Evolutionary conservation across 768 basidiomycete species (phyloP).

Genomic region (Suillus subaureus): DNA sequence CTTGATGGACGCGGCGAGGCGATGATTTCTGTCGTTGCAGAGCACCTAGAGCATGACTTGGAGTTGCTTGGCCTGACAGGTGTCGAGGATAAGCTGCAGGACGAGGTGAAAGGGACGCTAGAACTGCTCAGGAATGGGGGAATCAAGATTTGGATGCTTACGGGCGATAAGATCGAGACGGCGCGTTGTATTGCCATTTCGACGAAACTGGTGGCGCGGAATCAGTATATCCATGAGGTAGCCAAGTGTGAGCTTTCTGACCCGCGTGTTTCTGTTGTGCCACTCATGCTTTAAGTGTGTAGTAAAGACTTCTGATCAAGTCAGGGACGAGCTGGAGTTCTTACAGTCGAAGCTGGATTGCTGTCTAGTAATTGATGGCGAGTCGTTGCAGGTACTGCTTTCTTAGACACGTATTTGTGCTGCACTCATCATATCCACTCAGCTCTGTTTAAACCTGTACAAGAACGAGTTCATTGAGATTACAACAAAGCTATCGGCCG

Average conservation of each 20-base stretch:
- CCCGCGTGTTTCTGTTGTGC: conserved; percentile 1
- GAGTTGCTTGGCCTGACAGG: conserved; percentile 94
- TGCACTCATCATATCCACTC: conserved; percentile 7
- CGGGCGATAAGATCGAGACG: conserved; percentile 99
- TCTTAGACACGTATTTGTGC: neutral
- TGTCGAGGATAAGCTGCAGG: conserved; percentile 99
- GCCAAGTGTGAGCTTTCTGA: conserved; percentile 66
- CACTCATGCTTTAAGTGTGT: conserved; percentile 10
- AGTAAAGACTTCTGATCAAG: conserved; percentile 88
- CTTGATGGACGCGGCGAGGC: conserved; percentile 82
- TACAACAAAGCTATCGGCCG: conserved; percentile 92
- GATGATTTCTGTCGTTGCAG: conserved; percentile 71
- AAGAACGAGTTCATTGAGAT: conserved; percentile 95
- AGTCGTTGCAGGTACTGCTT: conserved; percentile 81
- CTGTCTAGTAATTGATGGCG: conserved; percentile 97
- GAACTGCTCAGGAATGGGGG: conserved; percentile 94
- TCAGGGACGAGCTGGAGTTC: conserved; percentile 88
- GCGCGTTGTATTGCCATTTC: conserved; percentile 98
- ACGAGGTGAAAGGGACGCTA: conserved; percentile 92
- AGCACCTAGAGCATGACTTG: conserved; percentile 84
- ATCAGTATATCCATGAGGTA: conserved; percentile 97
- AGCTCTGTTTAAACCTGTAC: conserved; percentile 92
- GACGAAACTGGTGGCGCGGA: conserved; percentile 91
- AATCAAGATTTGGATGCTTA: conserved; percentile 99
- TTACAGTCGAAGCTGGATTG: conserved; percentile 94